Base-by-base conservation (phyloP, 2,329 filamentous ascomycete species). In the Alternaria brassicae region DNA sequence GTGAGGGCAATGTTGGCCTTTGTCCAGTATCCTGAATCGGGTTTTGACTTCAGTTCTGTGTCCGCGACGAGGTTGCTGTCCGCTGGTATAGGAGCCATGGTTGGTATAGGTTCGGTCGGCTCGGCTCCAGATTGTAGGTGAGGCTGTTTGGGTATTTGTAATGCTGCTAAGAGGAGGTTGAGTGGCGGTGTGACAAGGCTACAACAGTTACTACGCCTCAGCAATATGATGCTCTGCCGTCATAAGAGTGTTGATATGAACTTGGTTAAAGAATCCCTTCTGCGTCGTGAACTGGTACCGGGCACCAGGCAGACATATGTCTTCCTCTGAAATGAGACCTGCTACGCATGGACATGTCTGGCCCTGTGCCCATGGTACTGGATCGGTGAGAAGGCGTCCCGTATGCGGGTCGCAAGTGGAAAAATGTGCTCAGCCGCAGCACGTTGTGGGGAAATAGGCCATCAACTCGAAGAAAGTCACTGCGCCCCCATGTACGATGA, bases 341-440 rank as follows among this genome's bases (percentile, higher is more conserved):
- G 15, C 27, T 19, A 53, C 63, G 69, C 66, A 70, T 65, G 48
- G 71, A 45, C 61, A 62, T 49, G 53, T 61, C 32, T 36, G 41
- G 59, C 56, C 56, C 62, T 65, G 47, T 45, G 52, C n/a, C 49
- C 66, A 52, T 57, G 58, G 58, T 51, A 42, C 62, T 60, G 63
- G 53, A 61, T 56, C 60, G 49, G 64, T 57, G 56, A 59, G 61
- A 53, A 72, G 69, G 68, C 69, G 58, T 58, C 70, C 69, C 70
- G 56, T 37, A 62, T 60, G 60, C 61, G 57, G 61, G 56, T 54
- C 61, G 62, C 63, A 60, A 63, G 60, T 64, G 42, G 39, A 44
- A 61, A 30, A 56, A 54, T 49, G 56, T 49, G 64, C 73, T 75
- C 72, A 75, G 73, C 70, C 70, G 70, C 69, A 68, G 51, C 58